Evolutionary conservation across 1,284 basidiomycete species (phyloP), one percentile per base, ranked within the genome.

Genomic region (Tetrapyrgos nigripes): DNA sequence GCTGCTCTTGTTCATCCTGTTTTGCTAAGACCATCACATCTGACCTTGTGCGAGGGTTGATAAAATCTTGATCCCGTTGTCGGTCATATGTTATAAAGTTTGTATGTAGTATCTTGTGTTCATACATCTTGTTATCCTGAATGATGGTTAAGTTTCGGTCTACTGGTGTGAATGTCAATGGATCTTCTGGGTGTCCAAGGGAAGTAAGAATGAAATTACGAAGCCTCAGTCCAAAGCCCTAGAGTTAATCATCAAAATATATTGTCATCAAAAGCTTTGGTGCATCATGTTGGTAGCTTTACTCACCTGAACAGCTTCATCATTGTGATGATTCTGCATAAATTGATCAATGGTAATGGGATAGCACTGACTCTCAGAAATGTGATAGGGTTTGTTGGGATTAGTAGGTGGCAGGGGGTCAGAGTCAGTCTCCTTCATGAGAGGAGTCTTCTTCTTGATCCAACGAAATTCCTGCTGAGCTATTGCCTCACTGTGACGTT

Each of bases 61-160:
- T 47, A 1, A 61, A 58, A 46, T 75, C 71, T 51, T 72, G 66
- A n/a, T 62, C 58, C 0, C 53, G 53, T 9, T 33, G 51, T 2
- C 71, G 56, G 53, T 75, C 56, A 23, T 75, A 74, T 0, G 68
- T 71, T 0, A 64, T 74, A 44, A 66, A 73, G 37, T 73, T 72
- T 50, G 71, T 31, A 0, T 35, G 31, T 2, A 70, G 53, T 0
- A 63, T 63, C 14, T 67, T 65, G 35, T 64, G 60, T 0, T 17
- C 11, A 27, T 66, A 72, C 1, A 69, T 53, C 9, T n/a, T 14
- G 19, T 68, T 63, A 9, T 54, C 43, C 0, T 58, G 23, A 2
- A 70, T 49, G 6, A 28, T 44, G 3, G 70, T 10, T 5, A 3
- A 48, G 31, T 68, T 70, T 37, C 57, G 46, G 28, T 77, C 65